phyloP scores from a whole-genome alignment of 179 eudicot genomes.

The Camellia oleifera region DNA sequence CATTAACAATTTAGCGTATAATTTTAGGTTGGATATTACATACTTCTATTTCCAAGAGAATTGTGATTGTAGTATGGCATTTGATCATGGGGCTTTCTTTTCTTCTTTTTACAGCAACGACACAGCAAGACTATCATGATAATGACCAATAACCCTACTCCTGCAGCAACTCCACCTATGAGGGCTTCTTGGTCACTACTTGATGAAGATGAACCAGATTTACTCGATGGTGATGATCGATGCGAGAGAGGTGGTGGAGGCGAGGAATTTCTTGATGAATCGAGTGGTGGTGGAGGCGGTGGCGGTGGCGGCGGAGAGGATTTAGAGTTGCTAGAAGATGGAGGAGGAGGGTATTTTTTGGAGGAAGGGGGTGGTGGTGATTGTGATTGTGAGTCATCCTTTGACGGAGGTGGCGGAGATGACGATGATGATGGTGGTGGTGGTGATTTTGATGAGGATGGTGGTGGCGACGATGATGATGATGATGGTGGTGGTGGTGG shows the following conservation, averaged over 20 bases:
- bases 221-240: too few species aligned
- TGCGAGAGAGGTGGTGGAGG: constrained; percentile 15
- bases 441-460: background rate
- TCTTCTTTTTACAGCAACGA: constrained; percentile 36
- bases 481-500: constrained; percentile 24
- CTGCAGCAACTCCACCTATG: constrained; percentile 39
- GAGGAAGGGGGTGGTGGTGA: background rate
- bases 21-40: background rate
- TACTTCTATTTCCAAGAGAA: constrained; percentile 13
- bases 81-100: constrained; percentile 30
- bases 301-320: constrained; percentile 18
- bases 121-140: constrained; percentile 30
- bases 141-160: constrained; percentile 33
- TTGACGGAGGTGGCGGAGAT: background rate
- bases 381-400: background rate
- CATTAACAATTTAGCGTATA: too few species aligned
- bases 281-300: constrained; percentile 4
- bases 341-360: background rate
- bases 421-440: constrained; percentile 4
- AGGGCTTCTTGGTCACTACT: constrained; percentile 17
- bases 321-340: background rate
- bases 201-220: background rate
- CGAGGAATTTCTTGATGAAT: background rate
- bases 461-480: background rate
- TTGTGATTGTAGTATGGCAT: constrained; percentile 38